Evolutionary conservation across 2,329 filamentous ascomycete genomes (phyloP).

Genomic region (Metarhizium anisopliae): DNA sequence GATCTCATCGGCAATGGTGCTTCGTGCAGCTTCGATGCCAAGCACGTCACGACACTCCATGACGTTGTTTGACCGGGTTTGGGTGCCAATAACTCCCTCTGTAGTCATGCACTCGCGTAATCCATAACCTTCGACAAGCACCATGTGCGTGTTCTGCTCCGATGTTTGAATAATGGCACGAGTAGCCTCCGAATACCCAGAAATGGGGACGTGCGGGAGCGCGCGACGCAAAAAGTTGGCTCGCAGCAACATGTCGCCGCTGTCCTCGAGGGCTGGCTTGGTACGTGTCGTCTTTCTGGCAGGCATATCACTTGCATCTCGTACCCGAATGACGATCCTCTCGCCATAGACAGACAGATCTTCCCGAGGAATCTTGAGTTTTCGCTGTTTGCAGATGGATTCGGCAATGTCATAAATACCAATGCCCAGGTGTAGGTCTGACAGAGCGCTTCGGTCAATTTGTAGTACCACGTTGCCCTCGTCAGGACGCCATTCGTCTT

Average conservation of each 20-base stretch:
- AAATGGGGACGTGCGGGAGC: slow-evolving; percentile 76
- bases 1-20: slow-evolving; percentile 85
- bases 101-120: slow-evolving; percentile 86
- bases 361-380: slow-evolving; percentile 62
- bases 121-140: slow-evolving; percentile 92
- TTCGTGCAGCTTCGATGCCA: slow-evolving; percentile 88
- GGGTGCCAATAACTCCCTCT: slow-evolving; percentile 73
- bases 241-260: slow-evolving; percentile 54
- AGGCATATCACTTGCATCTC: slow-evolving; percentile 42
- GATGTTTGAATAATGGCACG: slow-evolving; percentile 85
- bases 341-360: slow-evolving; percentile 54
- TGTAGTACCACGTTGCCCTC: slow-evolving; percentile 71
- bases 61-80: slow-evolving; percentile 72
- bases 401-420: slow-evolving; percentile 61
- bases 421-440: slow-evolving; percentile 75
- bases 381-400: slow-evolving; percentile 72
- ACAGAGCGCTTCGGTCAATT: slow-evolving; percentile 70
- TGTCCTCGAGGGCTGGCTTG: slow-evolving; percentile 34
- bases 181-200: slow-evolving; percentile 76
- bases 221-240: slow-evolving; percentile 79
- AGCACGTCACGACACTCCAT: slow-evolving; percentile 83
- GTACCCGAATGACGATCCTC: slow-evolving; percentile 65
- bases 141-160: slow-evolving; percentile 57
- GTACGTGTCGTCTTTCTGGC: slow-evolving; percentile 37
- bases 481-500: slow-evolving; percentile 78